phyloP scores from a whole-genome alignment of 1,284 basidiomycete species.

The Kwoniella shivajii region DNA sequence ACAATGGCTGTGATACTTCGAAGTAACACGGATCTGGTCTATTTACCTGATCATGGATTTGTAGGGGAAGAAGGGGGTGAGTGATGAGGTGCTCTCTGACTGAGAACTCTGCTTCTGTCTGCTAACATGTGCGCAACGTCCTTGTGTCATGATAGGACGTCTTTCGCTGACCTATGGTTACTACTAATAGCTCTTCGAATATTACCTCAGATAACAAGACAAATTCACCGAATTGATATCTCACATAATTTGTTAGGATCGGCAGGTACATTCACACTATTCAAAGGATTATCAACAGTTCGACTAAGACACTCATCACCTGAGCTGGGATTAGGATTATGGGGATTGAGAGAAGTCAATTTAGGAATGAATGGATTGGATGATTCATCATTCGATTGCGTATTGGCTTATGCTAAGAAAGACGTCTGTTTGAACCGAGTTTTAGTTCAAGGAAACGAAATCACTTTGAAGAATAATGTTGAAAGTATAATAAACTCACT shows the following conservation, averaged over 20 bases:
- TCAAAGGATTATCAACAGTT: constrained; percentile 34
- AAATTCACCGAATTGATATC: constrained; percentile 43
- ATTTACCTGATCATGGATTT: constrained; percentile 45
- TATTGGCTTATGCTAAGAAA: constrained; percentile 41
- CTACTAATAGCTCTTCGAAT: constrained; percentile 38
- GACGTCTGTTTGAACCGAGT: constrained; percentile 37
- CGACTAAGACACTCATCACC: constrained; percentile 29
- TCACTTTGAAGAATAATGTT: constrained; percentile 28
- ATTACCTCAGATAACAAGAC: constrained; percentile 33
- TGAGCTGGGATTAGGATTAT: constrained; percentile 21
- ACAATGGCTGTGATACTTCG: constrained; percentile 39
- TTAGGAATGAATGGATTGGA: constrained; percentile 35
- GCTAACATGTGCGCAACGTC: no score
- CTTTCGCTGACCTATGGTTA: not conserved
- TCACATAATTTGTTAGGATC: constrained; percentile 46
- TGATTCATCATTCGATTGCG: constrained; percentile 31
- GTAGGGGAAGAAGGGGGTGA: constrained; percentile 48
- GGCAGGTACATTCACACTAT: constrained; percentile 37
- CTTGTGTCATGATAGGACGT: no score
- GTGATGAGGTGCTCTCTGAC: constrained; percentile 11
- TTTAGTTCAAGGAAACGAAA: constrained; percentile 38
- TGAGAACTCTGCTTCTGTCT: no score
- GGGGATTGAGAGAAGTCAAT: constrained; percentile 47
- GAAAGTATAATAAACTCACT: constrained; percentile 32
- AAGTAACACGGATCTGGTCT: constrained; percentile 42